Base-by-base conservation (phyloP, 306 rosid genomes). In the Mimosa pudica region DNA sequence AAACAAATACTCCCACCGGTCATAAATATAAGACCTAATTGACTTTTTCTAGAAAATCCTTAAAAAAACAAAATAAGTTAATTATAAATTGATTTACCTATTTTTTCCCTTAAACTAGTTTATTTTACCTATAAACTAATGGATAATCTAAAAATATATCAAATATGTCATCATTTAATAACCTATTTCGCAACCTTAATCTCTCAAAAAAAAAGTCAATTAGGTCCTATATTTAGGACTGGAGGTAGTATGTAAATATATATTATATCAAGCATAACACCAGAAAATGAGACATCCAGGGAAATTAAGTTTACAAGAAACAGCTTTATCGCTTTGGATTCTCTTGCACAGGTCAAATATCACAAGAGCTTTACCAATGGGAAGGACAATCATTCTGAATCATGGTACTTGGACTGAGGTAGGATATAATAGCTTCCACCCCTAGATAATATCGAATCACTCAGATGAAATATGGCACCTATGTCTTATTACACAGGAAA, bases 401-500 rank as follows among this genome's bases (percentile, higher is more conserved):
- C 10, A 10, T 12, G 10, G 12, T 10, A 12, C 42, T 38, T 2
- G 42, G 42, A 38, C 42, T 38, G 42, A 4, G 67, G 41, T 30
- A 9, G 33, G 47, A 49, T 63, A 49, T 52, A 38, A 18, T 24
- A 47, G 47, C 66, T 80, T 76, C 76, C 73, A 47, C 45, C 24
- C 44, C 52, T 76, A 55, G 78, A 52, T 7, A 46, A 48, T 35
- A 61, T 64, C 76, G 71, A 46, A 75, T 79, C 82, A 77, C 73
- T 63, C 79, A 57, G 62, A 55, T 30, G 48, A 57, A 75, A 70
- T 71, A 71, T 45, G 65, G 79, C 71, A 77, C 79, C 60, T 42
- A 44, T 66, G 80, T 80, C 70, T 64, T 81, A 79, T 71, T 82
- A 72, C 87, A 87, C 47, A 55, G 71, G 75, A 65, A 77, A 63